These are phyloP conservation scores for Hansenula sp. DNA, from an alignment of 1,139 yeast species.

Conservation along the genomic window DNA sequence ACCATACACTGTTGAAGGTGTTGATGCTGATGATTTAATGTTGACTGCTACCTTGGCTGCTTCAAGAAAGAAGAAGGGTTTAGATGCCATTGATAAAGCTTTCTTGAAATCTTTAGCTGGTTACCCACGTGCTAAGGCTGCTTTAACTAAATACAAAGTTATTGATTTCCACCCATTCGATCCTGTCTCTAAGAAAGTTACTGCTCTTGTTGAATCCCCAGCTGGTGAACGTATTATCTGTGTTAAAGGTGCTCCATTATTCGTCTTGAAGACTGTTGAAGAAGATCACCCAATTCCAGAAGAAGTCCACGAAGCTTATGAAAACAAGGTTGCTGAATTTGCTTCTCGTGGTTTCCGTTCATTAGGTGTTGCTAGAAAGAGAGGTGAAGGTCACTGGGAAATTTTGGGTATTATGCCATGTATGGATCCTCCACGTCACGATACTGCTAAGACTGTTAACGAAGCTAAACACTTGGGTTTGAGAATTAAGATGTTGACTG, in stretches of 20 bases:
- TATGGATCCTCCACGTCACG: slow-evolving; percentile 99
- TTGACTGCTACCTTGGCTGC: slow-evolving; percentile 98
- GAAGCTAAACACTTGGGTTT: slow-evolving; percentile 94
- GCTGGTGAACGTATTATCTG: slow-evolving; percentile 95
- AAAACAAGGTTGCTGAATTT: slow-evolving; percentile 95
- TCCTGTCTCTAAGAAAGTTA: slow-evolving; percentile 96
- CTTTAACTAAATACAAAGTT: slow-evolving; percentile 93
- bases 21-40: slow-evolving; percentile 95
- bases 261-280: slow-evolving; percentile 92
- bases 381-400: slow-evolving; percentile 99
- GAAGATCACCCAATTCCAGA: slow-evolving; percentile 96
- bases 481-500: slow-evolving; percentile 96
- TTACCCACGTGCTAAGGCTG: slow-evolving; percentile 93
- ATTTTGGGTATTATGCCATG: slow-evolving; percentile 97
- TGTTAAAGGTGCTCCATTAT: slow-evolving; percentile 97
- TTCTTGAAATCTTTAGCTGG: slow-evolving; percentile 83
- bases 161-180: slow-evolving; percentile 96
- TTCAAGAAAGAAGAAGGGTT: slow-evolving; percentile 97
- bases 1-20: slow-evolving; percentile 99
- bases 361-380: slow-evolving; percentile 97
- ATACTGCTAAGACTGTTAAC: slow-evolving; percentile 91
- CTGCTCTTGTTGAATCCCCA: slow-evolving; percentile 91
- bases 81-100: slow-evolving; percentile 97
- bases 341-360: slow-evolving; percentile 99
- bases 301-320: slow-evolving; percentile 91